Conservation (phyloP, 176 grass and related monocot genomes). For the Musa itinerans region DNA sequence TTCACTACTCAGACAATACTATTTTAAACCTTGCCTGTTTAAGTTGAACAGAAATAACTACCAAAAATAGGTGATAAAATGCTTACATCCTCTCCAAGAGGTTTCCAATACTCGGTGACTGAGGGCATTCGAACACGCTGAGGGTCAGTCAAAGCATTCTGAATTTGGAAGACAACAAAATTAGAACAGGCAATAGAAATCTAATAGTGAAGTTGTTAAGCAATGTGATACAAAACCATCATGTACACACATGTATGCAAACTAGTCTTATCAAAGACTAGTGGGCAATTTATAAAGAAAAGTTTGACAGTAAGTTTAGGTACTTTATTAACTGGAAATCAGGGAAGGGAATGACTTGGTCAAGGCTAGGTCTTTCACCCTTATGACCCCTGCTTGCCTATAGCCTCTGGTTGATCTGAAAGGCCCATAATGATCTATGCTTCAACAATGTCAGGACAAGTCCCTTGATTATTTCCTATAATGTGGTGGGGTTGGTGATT, state of each 20-base stretch:
- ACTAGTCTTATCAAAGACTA: too few species aligned
- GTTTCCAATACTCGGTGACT: conserved; percentile 92
- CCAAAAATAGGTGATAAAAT: background rate
- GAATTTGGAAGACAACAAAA: conserved; percentile 17
- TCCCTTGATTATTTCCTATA: too few species aligned
- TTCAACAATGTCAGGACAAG: too few species aligned
- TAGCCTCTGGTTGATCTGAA: too few species aligned
- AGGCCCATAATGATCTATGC: too few species aligned
- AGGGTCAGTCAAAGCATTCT: conserved; percentile 85
- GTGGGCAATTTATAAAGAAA: too few species aligned
- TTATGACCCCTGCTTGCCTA: too few species aligned
- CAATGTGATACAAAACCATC: background rate
- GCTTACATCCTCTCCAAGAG: conserved; percentile 90
- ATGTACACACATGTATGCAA: background rate
- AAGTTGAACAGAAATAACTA: background rate
- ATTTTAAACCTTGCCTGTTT: background rate
- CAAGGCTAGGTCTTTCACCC: too few species aligned
- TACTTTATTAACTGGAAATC: too few species aligned
- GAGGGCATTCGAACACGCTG: conserved; percentile 54
- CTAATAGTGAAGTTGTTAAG: background rate
- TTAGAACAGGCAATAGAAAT: conserved; percentile 5
- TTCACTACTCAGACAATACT: background rate
- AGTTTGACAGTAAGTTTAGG: too few species aligned
- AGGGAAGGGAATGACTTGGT: too few species aligned
- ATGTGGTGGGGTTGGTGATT: too few species aligned